phyloP scores from a whole-genome alignment of 169 alveolate genomes.

The Cyclospora cayetanensis region DNA sequence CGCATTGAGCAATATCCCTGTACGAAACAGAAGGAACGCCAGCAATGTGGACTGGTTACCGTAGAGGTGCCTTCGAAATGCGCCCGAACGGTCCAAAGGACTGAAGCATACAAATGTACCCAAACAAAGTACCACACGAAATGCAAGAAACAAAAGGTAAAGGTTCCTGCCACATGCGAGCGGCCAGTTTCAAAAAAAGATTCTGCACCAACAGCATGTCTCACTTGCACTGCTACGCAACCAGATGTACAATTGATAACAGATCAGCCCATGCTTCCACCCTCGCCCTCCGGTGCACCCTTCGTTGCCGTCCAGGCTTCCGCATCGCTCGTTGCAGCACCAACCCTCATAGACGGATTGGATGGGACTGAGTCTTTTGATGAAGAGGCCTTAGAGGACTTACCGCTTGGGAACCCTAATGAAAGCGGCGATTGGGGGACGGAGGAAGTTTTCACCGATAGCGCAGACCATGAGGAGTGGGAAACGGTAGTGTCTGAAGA shows the following conservation, averaged over 20 bases:
- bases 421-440: neutral
- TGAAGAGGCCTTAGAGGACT: too few species aligned
- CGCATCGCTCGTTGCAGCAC: neutral
- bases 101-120: constrained; percentile 16
- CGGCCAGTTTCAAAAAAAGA: neutral
- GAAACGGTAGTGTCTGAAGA: neutral
- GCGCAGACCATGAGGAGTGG: neutral
- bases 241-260: neutral
- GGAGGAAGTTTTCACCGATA: neutral
- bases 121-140: neutral
- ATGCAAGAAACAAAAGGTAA: constrained; percentile 25
- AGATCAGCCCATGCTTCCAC: neutral
- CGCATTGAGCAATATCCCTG: constrained; percentile 30
- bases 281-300: neutral
- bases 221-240: neutral
- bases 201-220: neutral
- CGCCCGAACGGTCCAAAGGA: neutral
- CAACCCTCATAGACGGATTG: neutral
- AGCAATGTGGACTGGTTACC: constrained; percentile 13
- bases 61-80: constrained; percentile 7
- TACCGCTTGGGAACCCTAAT: neutral
- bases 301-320: too few species aligned
- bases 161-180: neutral
- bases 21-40: neutral
- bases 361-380: neutral